These are phyloP conservation scores for Obelidium mucronatum DNA, from an alignment of 192 early-diverging fungal species.

Conservation along the genomic window DNA sequence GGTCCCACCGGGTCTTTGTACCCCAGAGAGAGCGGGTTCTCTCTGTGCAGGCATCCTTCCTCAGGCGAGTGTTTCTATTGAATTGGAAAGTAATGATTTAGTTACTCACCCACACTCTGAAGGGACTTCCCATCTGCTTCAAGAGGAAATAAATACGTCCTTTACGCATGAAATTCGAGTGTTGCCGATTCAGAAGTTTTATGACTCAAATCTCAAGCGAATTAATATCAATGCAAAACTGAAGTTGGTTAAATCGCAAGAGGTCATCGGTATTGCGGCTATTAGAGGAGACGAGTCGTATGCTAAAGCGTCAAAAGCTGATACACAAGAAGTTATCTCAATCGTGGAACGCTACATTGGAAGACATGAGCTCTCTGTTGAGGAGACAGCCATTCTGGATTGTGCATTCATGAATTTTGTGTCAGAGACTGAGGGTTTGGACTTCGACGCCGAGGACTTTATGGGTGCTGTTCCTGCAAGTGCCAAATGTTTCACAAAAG, in stretches of 20 bases:
- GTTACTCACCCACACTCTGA: not conserved
- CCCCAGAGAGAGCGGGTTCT: not conserved
- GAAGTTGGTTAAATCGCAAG: not conserved
- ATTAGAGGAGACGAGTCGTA: too few relatives aligned
- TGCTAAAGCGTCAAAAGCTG: not conserved
- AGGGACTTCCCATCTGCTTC: not conserved
- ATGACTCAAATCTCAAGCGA: not conserved
- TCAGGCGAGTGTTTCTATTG: not conserved
- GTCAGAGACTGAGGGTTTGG: not conserved
- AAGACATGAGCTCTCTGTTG: not conserved
- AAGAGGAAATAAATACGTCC: not conserved
- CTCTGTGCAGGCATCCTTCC: not conserved
- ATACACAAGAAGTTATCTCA: not conserved
- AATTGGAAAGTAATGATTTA: not conserved
- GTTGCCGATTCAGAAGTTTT: not conserved
- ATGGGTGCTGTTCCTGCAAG: too few relatives aligned
- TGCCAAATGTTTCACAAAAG: not conserved
- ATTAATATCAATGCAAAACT: not conserved
- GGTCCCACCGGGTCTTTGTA: not conserved
- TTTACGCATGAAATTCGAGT: not conserved
- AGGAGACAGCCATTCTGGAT: not conserved
- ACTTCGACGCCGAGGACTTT: not conserved
- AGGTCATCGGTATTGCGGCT: not conserved
- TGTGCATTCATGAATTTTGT: not conserved
- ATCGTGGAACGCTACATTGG: not conserved